Evolutionary conservation across 2,329 filamentous ascomycete genomes (phyloP), one percentile per base, ranked within the genome.

Genomic region (Aureobasidium mangrovei): DNA sequence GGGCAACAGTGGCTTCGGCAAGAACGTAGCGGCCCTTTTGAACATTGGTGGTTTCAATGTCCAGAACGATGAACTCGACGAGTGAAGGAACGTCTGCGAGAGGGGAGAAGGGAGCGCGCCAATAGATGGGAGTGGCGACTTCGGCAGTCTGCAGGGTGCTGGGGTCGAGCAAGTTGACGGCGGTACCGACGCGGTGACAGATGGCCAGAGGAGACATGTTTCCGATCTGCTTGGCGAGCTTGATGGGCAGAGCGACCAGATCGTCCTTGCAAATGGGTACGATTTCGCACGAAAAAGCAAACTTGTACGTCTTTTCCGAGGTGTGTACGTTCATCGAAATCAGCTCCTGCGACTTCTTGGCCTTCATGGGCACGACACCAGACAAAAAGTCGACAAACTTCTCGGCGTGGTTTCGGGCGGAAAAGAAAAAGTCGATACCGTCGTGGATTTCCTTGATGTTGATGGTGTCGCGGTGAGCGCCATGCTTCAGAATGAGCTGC

Each of bases 391-490:
- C 91, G 58, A 94, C 82, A 68, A 95, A 91, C 65, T 88, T 90
- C 66, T 95, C 89, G 6, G 91, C 91, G 63, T 95, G 87, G 65
- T 96, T 98, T 64, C 88, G 79, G 56, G 86, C 83, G 0, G 88
- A 80, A 66, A 93, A 98, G 77, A 85, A 98, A 70, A 98, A 98
- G 69, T 98, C 93, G 57, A 98, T 84, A 1, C 93, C 93, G 63
- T 96, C 90, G 71, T 91, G 91, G 29, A 88, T 87, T 72, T 98
- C 93, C 69, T 94, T 96, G 73, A 98, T 98, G 70, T 97, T 98
- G 72, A 96, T 91, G 0, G 91, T 93, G 62, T 98, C 91, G 60
- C 83, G 81, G 70, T 95, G 91, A 3, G 91, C 93, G 54, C 82
- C 81, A 69, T 97, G 90, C 76, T 96, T 97, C 63, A 98, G 77